A percentile compares a stretch with the other conserved stretches of the same genome.
Evolutionary conservation across 768 basidiomycete genomes (phyloP).

Genomic region (Naganishia randhawae): DNA sequence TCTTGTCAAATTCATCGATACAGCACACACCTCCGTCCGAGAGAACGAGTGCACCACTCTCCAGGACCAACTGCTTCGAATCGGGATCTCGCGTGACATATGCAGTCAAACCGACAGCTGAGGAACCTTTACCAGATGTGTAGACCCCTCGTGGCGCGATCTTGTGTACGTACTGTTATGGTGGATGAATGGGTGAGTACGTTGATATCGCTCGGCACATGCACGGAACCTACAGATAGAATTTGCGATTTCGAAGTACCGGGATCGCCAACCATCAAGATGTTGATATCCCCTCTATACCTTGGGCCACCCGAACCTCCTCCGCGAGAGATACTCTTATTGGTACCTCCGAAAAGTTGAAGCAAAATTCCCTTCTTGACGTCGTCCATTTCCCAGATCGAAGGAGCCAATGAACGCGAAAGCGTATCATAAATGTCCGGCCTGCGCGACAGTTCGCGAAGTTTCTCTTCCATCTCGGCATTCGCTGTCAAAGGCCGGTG

Average conservation of each 20-base stretch:
- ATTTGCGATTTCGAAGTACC: conserved; percentile 99
- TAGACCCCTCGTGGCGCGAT: conserved; percentile 97
- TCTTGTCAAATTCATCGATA: conserved; percentile 85
- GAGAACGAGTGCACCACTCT: conserved; percentile 90
- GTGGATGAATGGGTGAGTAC: not conserved
- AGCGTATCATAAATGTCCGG: conserved; percentile 84
- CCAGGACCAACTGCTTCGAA: conserved; percentile 93
- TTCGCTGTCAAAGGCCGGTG: conserved; percentile 47
- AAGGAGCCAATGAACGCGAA: conserved; percentile 80
- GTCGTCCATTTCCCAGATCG: conserved; percentile 97
- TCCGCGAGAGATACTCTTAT: conserved; percentile 86
- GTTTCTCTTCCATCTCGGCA: conserved; percentile 74
- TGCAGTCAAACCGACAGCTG: conserved; percentile 95
- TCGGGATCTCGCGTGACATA: conserved; percentile 98
- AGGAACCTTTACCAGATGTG: conserved; percentile 95
- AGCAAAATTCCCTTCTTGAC: conserved; percentile 97
- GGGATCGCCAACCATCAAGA: conserved; percentile 93
- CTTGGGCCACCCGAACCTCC: conserved; percentile 93
- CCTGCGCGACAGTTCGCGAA: conserved; percentile 66
- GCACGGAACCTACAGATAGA: conserved; percentile 61
- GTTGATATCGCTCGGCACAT: not conserved
- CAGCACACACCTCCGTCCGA: conserved; percentile 97
- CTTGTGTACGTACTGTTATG: conserved; percentile 89
- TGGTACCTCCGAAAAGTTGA: conserved; percentile 95
- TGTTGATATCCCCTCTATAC: conserved; percentile 97